Conservation (phyloP, 2,329 filamentous ascomycete genomes). For the Venturiaceae sp. region DNA sequence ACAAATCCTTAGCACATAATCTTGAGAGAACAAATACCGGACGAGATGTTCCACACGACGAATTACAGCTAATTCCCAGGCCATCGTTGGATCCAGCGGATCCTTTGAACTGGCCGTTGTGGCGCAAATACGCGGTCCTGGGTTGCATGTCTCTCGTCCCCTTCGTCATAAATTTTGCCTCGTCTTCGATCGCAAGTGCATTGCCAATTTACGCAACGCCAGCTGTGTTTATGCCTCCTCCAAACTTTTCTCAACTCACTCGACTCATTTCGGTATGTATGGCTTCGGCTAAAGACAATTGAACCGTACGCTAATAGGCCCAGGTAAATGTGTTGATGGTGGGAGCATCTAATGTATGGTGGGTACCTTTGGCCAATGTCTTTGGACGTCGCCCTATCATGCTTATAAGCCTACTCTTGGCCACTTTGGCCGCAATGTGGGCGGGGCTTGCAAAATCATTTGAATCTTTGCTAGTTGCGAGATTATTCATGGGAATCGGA, state of each 20-base stretch:
- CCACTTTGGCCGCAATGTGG: conserved; percentile 27
- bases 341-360: conserved; percentile 28
- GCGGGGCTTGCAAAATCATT: conserved; percentile 27
- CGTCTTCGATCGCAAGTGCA: conserved; percentile 24
- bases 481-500: conserved; percentile 28
- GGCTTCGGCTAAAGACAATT: neutral
- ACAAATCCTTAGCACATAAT: neutral
- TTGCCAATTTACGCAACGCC: conserved; percentile 24
- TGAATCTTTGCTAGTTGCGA: conserved; percentile 25
- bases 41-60: neutral
- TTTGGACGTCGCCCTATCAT: conserved; percentile 29
- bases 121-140: neutral
- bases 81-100: conserved; percentile 37
- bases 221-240: conserved; percentile 20
- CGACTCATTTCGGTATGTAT: conserved; percentile 23
- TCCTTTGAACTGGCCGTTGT: conserved; percentile 32
- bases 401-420: conserved; percentile 23
- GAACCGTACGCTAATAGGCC: neutral
- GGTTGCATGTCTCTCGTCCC: neutral
- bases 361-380: conserved; percentile 30
- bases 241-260: conserved; percentile 21
- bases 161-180: conserved; percentile 1
- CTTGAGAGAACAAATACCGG: neutral
- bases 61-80: conserved; percentile 17
- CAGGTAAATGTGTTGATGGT: conserved; percentile 25